Evolutionary conservation across 352 stramenopile genomes (phyloP).

Genomic region (Globisporangium nagaii): DNA sequence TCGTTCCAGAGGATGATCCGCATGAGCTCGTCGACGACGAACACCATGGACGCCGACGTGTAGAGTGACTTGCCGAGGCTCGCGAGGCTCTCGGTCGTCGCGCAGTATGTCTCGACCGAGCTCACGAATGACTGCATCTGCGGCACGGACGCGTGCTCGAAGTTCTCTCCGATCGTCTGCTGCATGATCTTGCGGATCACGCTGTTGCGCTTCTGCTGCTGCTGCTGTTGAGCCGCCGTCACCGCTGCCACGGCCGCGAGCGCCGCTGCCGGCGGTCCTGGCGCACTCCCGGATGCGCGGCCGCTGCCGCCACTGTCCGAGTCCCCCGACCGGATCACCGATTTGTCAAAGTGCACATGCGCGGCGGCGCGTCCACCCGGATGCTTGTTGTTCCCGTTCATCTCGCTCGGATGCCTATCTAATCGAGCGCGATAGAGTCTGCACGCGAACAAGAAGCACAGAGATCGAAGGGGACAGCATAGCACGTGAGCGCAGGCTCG

Average conservation of each 20-base stretch:
- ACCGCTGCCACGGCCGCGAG: background rate
- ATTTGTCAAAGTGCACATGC: slow-evolving; percentile 69
- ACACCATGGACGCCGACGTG: slow-evolving; percentile 64
- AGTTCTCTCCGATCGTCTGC: slow-evolving; percentile 72
- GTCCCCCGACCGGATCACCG: slow-evolving; percentile 33
- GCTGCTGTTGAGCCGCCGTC: background rate
- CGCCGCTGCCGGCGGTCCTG: background rate
- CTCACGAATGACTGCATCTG: slow-evolving; percentile 73
- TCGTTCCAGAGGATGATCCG: slow-evolving; percentile 87
- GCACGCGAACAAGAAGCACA: background rate
- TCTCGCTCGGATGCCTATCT: slow-evolving; percentile 2
- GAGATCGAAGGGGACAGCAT: too few species aligned
- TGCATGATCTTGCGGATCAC: slow-evolving; percentile 72
- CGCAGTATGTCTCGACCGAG: slow-evolving; percentile 70
- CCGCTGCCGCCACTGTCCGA: slow-evolving; percentile 43
- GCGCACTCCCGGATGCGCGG: slow-evolving; percentile 16
- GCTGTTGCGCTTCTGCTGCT: slow-evolving; percentile 23
- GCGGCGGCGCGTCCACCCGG: slow-evolving; percentile 12
- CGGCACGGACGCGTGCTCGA: slow-evolving; percentile 57
- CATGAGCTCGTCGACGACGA: slow-evolving; percentile 82
- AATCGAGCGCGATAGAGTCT: too few species aligned
- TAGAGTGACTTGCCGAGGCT: slow-evolving; percentile 84
- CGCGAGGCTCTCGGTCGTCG: slow-evolving; percentile 66
- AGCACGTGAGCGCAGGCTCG: too few species aligned
- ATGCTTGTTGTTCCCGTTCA: slow-evolving; percentile 47